Conservation (phyloP, 371 early-diverging fungal species). For the Mucor piriformis region DNA sequence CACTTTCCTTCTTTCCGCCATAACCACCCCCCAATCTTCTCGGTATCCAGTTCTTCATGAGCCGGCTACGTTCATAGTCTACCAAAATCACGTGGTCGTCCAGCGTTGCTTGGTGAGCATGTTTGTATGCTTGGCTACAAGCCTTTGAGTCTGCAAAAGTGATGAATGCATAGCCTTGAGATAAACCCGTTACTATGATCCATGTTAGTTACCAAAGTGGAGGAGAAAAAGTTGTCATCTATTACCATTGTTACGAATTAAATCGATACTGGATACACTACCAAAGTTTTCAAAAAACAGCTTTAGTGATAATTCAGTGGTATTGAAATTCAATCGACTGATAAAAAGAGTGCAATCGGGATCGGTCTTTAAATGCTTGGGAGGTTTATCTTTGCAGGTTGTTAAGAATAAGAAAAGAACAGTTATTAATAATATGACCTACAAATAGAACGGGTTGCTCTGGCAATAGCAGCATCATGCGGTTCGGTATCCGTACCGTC, state of each 20-base stretch:
- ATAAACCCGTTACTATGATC: conserved; percentile 55
- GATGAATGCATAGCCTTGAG: conserved; percentile 61
- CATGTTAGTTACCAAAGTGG: neutral
- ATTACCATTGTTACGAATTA: conserved; percentile 51
- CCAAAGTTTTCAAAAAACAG: conserved; percentile 48
- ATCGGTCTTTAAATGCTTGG: conserved; percentile 35
- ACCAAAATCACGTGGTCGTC: conserved; percentile 54
- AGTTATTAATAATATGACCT: neutral
- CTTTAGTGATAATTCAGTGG: conserved; percentile 32
- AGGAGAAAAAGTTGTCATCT: neutral
- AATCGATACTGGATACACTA: conserved; percentile 15
- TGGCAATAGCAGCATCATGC: conserved; percentile 57
- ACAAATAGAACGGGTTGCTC: conserved; percentile 36
- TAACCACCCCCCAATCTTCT: conserved; percentile 66
- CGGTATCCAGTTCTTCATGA: conserved; percentile 64
- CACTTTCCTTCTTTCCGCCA: conserved; percentile 65
- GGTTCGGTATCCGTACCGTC: conserved; percentile 54
- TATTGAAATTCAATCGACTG: conserved; percentile 48
- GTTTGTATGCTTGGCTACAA: conserved; percentile 49
- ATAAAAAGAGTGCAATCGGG: conserved; percentile 58
- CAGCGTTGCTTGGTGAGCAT: conserved; percentile 38
- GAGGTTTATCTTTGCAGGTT: conserved; percentile 35
- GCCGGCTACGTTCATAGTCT: conserved; percentile 60
- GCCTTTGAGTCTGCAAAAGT: conserved; percentile 38
- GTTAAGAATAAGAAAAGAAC: neutral